These are phyloP conservation scores for Solanum ahanhuiri DNA, from an alignment of 257 asterid species.

Conservation along the genomic window DNA sequence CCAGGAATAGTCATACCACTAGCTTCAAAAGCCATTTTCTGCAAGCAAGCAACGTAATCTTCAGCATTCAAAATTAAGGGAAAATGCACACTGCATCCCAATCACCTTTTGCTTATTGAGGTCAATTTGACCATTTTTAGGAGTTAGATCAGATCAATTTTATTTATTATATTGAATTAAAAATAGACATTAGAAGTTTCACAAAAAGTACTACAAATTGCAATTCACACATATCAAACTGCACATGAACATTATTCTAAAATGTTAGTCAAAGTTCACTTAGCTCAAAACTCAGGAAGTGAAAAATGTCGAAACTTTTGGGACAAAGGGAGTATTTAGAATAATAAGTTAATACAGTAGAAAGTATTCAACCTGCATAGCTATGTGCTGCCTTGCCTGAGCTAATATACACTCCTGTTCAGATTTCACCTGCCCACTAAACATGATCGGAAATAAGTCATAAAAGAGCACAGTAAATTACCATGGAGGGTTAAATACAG, in stretches of 20 bases:
- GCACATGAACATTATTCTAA: background rate
- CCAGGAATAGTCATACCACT: slow-evolving; percentile 16
- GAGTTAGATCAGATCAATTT: background rate
- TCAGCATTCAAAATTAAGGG: background rate
- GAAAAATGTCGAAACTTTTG: background rate
- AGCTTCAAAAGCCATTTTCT: slow-evolving; percentile 54
- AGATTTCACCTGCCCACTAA: slow-evolving; percentile 54
- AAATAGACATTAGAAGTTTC: background rate
- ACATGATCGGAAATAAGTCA: background rate
- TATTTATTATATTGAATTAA: background rate
- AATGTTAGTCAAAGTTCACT: background rate
- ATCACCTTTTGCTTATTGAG: background rate
- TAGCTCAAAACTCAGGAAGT: background rate
- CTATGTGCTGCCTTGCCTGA: slow-evolving; percentile 91
- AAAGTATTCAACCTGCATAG: slow-evolving; percentile 54
- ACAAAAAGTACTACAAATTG: background rate
- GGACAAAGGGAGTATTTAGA: background rate
- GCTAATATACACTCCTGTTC: slow-evolving; percentile 86
- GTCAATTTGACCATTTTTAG: background rate
- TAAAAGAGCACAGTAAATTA: background rate
- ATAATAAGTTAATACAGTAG: background rate
- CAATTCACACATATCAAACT: background rate
- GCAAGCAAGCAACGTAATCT: background rate
- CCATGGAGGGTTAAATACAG: background rate
- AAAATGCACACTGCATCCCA: background rate